These are phyloP conservation scores for Bipolaris bicolor DNA, from an alignment of 2,329 filamentous ascomycete species.

Conservation along the genomic window DNA sequence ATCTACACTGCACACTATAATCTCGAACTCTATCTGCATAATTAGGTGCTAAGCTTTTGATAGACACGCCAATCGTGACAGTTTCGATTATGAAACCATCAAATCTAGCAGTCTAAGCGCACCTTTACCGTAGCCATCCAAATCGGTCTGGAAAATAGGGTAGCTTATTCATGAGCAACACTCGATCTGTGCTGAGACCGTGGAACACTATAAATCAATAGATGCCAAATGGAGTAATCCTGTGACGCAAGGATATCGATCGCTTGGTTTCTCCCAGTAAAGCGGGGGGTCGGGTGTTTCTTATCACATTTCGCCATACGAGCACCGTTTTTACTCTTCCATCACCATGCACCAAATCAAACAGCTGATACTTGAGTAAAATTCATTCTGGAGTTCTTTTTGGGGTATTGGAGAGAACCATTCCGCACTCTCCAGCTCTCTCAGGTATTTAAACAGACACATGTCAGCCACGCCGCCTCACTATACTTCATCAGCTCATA, in stretches of 20 bases:
- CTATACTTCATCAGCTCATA: slow-evolving; percentile 12
- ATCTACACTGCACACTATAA: not conserved
- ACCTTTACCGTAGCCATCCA: too few species aligned
- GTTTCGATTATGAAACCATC: too few species aligned
- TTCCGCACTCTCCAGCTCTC: not conserved
- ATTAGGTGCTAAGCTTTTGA: not conserved
- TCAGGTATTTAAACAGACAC: not conserved
- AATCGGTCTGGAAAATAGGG: too few species aligned
- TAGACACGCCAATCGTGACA: too few species aligned
- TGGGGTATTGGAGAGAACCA: not conserved
- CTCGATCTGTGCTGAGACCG: not conserved
- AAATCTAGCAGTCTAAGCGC: too few species aligned
- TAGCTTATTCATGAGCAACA: not conserved
- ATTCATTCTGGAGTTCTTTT: not conserved
- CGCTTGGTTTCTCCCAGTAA: not conserved
- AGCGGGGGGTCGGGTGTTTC: too few species aligned
- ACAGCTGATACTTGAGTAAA: not conserved
- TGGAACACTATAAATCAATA: not conserved
- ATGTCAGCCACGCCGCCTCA: not conserved
- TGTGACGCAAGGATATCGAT: not conserved
- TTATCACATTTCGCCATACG: not conserved
- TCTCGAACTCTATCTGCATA: not conserved
- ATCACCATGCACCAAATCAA: not conserved
- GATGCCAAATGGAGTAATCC: not conserved
- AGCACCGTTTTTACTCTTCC: not conserved